Evolutionary conservation across 1,284 basidiomycete species (phyloP), one percentile per base, ranked within the genome.

Genomic region (Cryptococcus jaspeensis): DNA sequence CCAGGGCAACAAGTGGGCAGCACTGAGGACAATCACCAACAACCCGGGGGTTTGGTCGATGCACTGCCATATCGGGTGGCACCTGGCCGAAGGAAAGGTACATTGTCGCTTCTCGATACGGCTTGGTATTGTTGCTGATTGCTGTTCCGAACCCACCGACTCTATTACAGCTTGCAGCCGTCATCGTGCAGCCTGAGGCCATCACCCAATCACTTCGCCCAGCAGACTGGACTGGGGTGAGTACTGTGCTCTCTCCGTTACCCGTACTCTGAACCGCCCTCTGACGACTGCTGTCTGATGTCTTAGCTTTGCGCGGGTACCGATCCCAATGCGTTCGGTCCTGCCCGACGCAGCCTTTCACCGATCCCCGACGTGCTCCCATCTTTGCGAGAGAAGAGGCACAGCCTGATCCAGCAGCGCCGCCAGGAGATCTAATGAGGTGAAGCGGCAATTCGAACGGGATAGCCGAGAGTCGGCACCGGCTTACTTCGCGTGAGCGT

Each of bases 41-140:
- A 52, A 47, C 25, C 59, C 61, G 0, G 64, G 61, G 18, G 59
- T 65, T 16, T 65, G 64, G 64, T 39, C 59, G 2, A 9, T 65
- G 23, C 64, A 65, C 52, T 65, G 64, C 49, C 64, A 65, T 58
- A 63, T 65, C 35, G 64, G 61, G 0, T 63, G 61, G 61, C 61
- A 63, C 32, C 35, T 58, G 9, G 39, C 52, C 12, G 22, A 39
- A 8, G 58, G 58, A 18, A 59, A 59, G 36, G 50, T 55, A 39
- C 35, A 52, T 49, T 20, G 7, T n/a, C 9, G 16, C 39, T 41
- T 8, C 16, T 15, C 13, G 7, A 7, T 16, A 41, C 7, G 32
- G 11, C 6, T 15, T 40, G 5, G 18, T 5, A 6, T 35, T 12
- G 40, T 41, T 52, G 28, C 13, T 20, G 46, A 7, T 18, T 6